Evolutionary conservation across 108 stramenopile species (phyloP).

Genomic region (Nitzschia inconspicua): DNA sequence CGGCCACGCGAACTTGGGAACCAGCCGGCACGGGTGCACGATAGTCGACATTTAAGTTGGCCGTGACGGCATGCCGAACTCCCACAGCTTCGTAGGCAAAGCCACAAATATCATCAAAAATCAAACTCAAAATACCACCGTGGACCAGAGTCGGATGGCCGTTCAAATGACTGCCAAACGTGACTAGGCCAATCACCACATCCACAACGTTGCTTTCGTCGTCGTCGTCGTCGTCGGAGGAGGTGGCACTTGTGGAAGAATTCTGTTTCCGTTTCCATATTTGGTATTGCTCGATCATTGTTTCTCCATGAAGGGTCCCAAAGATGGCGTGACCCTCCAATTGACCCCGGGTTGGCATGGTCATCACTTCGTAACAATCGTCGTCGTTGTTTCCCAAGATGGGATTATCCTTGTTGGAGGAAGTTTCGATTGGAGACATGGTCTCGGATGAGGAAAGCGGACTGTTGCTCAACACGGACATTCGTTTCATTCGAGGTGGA

Average conservation of each 20-base stretch:
- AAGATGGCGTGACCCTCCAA: constrained; percentile 34
- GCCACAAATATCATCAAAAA: constrained; percentile 60
- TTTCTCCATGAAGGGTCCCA: constrained; percentile 22
- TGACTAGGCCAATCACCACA: constrained; percentile 32
- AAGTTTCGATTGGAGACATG: no score
- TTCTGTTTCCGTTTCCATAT: constrained; percentile 13
- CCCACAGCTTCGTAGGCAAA: constrained; percentile 41
- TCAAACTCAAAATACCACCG: constrained; percentile 49
- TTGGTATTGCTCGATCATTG: constrained; percentile 40
- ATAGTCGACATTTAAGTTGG: constrained; percentile 43
- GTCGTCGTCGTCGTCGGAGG: neutral
- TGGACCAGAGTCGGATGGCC: constrained; percentile 57
- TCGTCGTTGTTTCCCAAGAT: neutral
- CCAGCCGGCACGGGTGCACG: constrained; percentile 38
- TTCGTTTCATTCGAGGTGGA: no score
- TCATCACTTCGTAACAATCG: constrained; percentile 14
- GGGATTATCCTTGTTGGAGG: no score
- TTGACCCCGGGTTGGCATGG: constrained; percentile 13
- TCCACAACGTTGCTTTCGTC: constrained; percentile 6
- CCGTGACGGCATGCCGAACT: constrained; percentile 32
- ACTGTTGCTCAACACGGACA: no score
- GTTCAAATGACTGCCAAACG: constrained; percentile 41
- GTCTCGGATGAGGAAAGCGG: no score
- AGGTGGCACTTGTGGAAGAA: neutral
- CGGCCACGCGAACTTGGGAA: constrained; percentile 12